A percentile compares a stretch with the other conserved stretches of the same genome.
These are phyloP conservation scores for Starmera stellimalicola DNA, from an alignment of 1,139 yeast genomes.

Conservation along the genomic window DNA sequence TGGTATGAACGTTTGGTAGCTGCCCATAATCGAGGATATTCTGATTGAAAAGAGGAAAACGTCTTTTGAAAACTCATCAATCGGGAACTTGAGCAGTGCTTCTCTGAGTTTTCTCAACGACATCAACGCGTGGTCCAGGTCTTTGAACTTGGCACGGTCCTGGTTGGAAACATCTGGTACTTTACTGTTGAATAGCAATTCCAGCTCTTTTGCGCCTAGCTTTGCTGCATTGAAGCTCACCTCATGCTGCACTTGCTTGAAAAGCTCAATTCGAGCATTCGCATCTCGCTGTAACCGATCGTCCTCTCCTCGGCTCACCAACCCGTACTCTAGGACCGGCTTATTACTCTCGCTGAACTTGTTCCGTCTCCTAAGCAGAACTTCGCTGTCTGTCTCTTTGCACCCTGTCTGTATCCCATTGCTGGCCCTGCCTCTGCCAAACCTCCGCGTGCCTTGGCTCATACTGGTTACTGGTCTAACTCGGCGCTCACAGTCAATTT, in stretches of 20 bases:
- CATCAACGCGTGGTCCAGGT: constrained; percentile 22
- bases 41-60: constrained; percentile 45
- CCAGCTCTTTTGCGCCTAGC: neutral
- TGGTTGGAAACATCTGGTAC: neutral
- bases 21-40: constrained; percentile 37
- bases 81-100: constrained; percentile 31
- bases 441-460: too few relatives aligned
- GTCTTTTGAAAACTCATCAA: constrained; percentile 32
- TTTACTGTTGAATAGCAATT: neutral
- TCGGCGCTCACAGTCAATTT: too few relatives aligned
- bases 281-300: constrained; percentile 34
- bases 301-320: constrained; percentile 53
- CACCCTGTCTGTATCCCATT: too few relatives aligned
- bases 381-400: constrained; percentile 4
- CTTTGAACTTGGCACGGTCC: neutral
- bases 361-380: constrained; percentile 10
- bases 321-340: constrained; percentile 31
- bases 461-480: too few relatives aligned
- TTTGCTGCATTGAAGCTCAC: constrained; percentile 6
- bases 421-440: too few relatives aligned
- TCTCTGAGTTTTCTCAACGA: constrained; percentile 44
- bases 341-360: constrained; percentile 10
- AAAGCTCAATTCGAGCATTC: constrained; percentile 30
- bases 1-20: constrained; percentile 50
- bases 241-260: constrained; percentile 25